Evolutionary conservation across 306 rosid genomes (phyloP), one percentile per base, ranked within the genome.

Genomic region (Oxytropis ochrocephala): DNA sequence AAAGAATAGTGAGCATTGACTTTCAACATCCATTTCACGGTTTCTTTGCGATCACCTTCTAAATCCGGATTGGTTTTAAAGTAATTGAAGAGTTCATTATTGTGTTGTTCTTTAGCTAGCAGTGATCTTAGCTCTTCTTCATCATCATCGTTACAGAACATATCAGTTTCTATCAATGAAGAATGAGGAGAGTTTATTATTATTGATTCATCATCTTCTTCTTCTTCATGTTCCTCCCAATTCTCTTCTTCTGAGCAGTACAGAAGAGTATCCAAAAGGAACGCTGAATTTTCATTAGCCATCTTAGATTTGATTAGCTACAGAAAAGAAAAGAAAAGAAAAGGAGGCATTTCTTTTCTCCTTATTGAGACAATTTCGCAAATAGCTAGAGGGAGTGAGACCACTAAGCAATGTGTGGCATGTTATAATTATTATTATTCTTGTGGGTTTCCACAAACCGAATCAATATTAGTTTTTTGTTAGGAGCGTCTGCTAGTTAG

Each of bases 181-280:
- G 57, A 7, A 27, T 69, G 72, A 42, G 63, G 5, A 0, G 77
- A 56, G 51, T 75, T 75, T 18, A 70, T 55, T 27, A 30, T 32
- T 38, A 70, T 73, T 19, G 30, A 59, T 29, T 71, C 82, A 30
- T 71, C 83, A 13, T 76, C 80, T 9, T 35, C 75, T n/a, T 76
- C 80, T 9, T 35, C 75, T n/a, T 29, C 63, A 0, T 69, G 63
- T 29, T 83, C 89, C 57, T 80, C 96, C 78, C 83, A 85, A 21
- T 83, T 83, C 35, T 89, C 83, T 46, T 89, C 83, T 46, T 92
- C 99, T 0, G 88, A 82, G 78, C 99, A 94, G 36, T 81, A 91
- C 3, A 91, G 85, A 14, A 91, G 84, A 13, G 87, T 64, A 67
- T 90, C 98, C 13, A 88, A 43, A 29, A 65, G 82, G 56, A 76